Base-by-base conservation (phyloP, 164 flowering plant genomes). In the Macadamia tetraphylla region DNA sequence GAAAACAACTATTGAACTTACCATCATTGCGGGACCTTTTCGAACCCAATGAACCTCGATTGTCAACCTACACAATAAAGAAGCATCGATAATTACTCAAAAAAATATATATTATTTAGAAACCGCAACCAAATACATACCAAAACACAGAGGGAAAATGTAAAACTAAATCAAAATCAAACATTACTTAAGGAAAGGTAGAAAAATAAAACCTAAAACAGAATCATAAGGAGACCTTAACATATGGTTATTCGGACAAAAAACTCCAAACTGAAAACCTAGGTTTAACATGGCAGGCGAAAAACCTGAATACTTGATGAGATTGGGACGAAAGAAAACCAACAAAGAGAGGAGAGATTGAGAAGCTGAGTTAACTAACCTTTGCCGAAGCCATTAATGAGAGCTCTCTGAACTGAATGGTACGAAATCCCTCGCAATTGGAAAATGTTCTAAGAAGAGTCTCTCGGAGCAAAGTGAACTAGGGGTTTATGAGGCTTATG, bases 11-110 rank as follows among this genome's bases (percentile, higher is more conserved):
- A 58, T 23, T 31, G 43, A 64, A 71, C 77, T 71, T 44, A 79
- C 81, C 73, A n/a, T 79, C 81, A 56, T 71, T 76, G 51, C 81
- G 81, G 65, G 77, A 79, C 66, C 81, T 68, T 66, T 79, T 79
- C 15, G 81, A 73, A 67, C 81, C 81, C 53, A 75, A 79, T 18
- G 77, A 64, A 35, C 74, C 65, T 44, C 77, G 62, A 58, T 75
- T 75, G 58, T 73, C 81, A 68, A 76, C 74, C 81, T 79, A 58
- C 13, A 65, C 3, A 42, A 62, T 6, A 40, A 57, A 60, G 31
- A 40, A 11, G 10, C 59, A n/a, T 18, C 52, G 60, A 18, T 35
- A 71, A 48, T 9, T 58, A 61, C 32, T 32, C 12, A n/a, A 31
- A 61, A 15, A 63, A 63, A 29, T 5, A 40, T n/a, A n/a, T n/a